Evolutionary conservation across 768 basidiomycete species (phyloP).

Genomic region (Amanita pseudoporphyria): DNA sequence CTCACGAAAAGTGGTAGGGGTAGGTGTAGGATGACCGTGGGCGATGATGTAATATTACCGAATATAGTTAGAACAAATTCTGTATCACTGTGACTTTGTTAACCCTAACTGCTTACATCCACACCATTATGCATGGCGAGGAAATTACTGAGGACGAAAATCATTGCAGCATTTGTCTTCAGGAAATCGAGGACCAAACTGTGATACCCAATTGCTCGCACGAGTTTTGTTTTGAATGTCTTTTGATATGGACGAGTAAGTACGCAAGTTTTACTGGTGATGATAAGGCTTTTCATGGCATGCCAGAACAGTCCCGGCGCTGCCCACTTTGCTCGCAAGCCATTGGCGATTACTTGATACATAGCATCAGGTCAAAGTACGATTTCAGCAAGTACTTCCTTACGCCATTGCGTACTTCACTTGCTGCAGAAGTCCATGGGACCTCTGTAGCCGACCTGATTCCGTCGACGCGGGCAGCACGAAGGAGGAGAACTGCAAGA

Average conservation of each 20-base stretch:
- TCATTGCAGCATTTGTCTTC: constrained; percentile 83
- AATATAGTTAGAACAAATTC: not conserved
- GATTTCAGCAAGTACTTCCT: constrained; percentile 81
- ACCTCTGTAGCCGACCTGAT: constrained; percentile 11
- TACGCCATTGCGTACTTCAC: constrained; percentile 49
- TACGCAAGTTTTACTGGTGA: constrained; percentile 3
- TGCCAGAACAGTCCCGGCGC: constrained; percentile 61
- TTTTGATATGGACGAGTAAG: constrained; percentile 77
- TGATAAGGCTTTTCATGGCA: not conserved
- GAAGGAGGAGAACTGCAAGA: constrained; percentile 28
- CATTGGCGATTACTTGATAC: constrained; percentile 69
- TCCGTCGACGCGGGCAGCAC: constrained; percentile 20
- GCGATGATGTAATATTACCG: not conserved
- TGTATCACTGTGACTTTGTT: not conserved
- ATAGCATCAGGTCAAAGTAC: constrained; percentile 64
- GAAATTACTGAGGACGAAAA: constrained; percentile 37
- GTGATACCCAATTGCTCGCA: constrained; percentile 82
- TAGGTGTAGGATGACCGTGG: no score
- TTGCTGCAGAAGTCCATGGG: constrained; percentile 23
- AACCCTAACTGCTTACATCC: not conserved
- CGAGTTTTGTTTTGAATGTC: constrained; percentile 90
- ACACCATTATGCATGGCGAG: constrained; percentile 13
- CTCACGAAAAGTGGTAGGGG: constrained; percentile 34
- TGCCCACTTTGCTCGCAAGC: constrained; percentile 68
- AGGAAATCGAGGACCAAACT: constrained; percentile 65